Evolutionary conservation across 2,329 filamentous ascomycete genomes (phyloP).

Genomic region (Colletotrichum cereale): DNA sequence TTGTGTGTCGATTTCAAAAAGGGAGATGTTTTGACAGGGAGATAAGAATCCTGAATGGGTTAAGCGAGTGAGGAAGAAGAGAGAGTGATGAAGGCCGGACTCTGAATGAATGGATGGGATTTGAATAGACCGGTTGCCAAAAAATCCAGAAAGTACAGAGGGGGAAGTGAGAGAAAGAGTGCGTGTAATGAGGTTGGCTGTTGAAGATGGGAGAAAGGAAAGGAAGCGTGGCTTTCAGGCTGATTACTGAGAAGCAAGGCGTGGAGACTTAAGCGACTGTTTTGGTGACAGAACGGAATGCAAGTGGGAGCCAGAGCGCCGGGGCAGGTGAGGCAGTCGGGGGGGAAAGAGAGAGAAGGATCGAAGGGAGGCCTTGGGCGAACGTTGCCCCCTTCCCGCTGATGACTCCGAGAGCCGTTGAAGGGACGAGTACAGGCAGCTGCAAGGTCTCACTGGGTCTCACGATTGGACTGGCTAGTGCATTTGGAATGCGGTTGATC

Average conservation of each 20-base stretch:
- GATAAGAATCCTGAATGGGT: constrained; percentile 25
- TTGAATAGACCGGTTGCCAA: constrained; percentile 38
- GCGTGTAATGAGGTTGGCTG: constrained; percentile 5
- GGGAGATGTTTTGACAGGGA: constrained; percentile 23
- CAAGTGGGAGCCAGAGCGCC: constrained; percentile 15
- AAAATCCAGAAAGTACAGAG: constrained; percentile 39
- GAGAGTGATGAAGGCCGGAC: constrained; percentile 24
- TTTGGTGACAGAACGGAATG: constrained; percentile 36
- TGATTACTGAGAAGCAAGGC: constrained; percentile 23
- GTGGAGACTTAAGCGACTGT: constrained; percentile 34
- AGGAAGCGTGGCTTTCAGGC: constrained; percentile 24
- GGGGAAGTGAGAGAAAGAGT: constrained; percentile 14
- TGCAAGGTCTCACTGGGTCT: constrained; percentile 28
- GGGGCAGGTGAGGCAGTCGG: constrained; percentile 21
- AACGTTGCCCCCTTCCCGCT: constrained; percentile 30
- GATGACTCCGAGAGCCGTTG: constrained; percentile 20
- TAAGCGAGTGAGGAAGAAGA: constrained; percentile 33
- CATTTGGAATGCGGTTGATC: constrained; percentile 21
- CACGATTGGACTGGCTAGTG: constrained; percentile 6
- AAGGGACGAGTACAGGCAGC: constrained; percentile 24
- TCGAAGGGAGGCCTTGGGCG: constrained; percentile 29
- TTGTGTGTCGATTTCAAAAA: constrained; percentile 19
- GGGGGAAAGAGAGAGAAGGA: constrained; percentile 13
- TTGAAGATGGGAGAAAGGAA: constrained; percentile 33
- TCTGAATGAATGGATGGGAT: constrained; percentile 38